Evolutionary conservation across 257 asterid species (phyloP), one percentile per base, ranked within the genome.

Genomic region (Penstemon davidsonii): DNA sequence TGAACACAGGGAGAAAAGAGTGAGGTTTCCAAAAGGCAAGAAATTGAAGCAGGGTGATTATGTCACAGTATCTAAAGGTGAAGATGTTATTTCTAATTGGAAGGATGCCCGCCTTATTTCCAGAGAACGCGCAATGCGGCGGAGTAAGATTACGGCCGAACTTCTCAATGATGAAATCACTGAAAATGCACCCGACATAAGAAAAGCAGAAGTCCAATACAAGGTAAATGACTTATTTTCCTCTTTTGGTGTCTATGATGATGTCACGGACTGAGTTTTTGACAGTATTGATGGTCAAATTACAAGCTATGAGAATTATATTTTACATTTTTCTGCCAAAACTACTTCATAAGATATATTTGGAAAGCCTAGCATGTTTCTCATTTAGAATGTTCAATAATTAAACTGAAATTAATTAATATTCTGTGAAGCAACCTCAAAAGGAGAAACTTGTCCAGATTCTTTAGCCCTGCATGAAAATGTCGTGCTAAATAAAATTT

Each of bases 11-110:
- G 93, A 83, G 78, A 94, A 91, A 75, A 77, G 80, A 73, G 87
- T 79, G 68, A 83, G 97, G 85, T 91, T 91, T 76, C 99, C 99
- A 8, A 94, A 91, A 73, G 99, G 99, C 43, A 94, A 87, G 82
- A 94, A 91, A 85, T 75, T 77, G 63, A 91, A 86, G 86, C 69
- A 54, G 60, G 95, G 81, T 40, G 96, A 90, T 50, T 40, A 56
- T 78, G 88, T 85, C 15, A 18, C 40, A n/a, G 85, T 80, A 74
- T 63, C 73, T 6, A 5, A 3, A 33, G 70, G 51, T 36, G 86
- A 74, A 72, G 88, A 72, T 7, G 19, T 46, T 50, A 38, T 73
- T 55, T 82, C 89, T 18, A 58, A 66, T 50, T 38, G 66, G 56
- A 70, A 71, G 71, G 79, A 87, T 64, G 81, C 97, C 46, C 85